Base-by-base conservation (phyloP, 768 basidiomycete species). In the Termitomyces sp. region DNA sequence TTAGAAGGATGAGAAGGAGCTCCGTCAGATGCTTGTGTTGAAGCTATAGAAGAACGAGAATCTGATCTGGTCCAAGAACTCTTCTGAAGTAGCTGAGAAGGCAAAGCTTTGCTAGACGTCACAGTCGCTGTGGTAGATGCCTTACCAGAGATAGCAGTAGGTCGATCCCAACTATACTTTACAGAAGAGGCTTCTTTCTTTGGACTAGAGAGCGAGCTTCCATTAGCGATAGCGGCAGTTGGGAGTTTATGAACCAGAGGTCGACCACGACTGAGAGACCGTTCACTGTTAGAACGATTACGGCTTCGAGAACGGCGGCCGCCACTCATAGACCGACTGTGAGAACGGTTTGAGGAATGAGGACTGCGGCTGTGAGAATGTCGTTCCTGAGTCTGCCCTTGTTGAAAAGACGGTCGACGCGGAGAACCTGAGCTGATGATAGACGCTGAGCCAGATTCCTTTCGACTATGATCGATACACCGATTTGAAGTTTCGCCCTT, bases 31-130 rank as follows among this genome's bases (percentile, higher is more conserved):
- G 67, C 71, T 42, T 74, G 74, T 27, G 79, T 75, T 53, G 85
- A 86, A n/a, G 79, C 80, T 62, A 80, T 80, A 44, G 82, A 83
- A 14, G 84, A 85, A 48, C 80, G 80, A 60, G 84, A 85, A 37
- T 72, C 71, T 40, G 81, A 81, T 63, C 80, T 75, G 51, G 78
- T 77, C 65, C 71, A 71, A 50, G 68, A 58, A 48, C 69, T 74
- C 62, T 74, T 72, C 53, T 65, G 67, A 46, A 67, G 65, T 42
- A 64, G 68, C 43, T 71, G 71, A 44, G 67, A 68, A 48, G 53
- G 37, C 24, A 66, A 46, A 36, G 51, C 46, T 45, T 55, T 51
- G 42, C 56, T 47, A 57, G 37, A 47, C 43, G 36, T 39, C 36
- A 36, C 18, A 53, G 46, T 18, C 27, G 42, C 56, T 34, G 42